phyloP scores from a whole-genome alignment of 192 early-diverging fungal species.

The Blastocladiella britannica region DNA sequence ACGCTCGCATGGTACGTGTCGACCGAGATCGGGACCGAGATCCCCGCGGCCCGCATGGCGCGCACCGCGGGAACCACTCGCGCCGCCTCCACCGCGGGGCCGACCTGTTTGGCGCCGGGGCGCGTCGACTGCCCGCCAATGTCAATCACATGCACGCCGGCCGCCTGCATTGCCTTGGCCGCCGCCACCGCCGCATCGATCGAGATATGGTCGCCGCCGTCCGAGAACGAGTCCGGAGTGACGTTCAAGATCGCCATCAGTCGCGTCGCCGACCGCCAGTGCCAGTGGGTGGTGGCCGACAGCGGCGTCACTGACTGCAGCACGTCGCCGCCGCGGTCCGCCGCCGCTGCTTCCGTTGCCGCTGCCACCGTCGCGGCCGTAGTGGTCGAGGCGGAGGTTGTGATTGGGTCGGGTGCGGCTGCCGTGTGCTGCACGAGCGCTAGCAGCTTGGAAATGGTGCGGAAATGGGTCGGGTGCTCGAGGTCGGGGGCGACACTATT shows the following conservation, averaged over 20 bases:
- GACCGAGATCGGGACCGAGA: constrained; percentile 58
- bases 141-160: constrained; percentile 82
- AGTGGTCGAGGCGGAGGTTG: too few species aligned
- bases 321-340: constrained; percentile 11
- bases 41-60: constrained; percentile 32
- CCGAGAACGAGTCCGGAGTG: constrained; percentile 90
- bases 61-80: constrained; percentile 77
- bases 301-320: constrained; percentile 35
- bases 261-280: constrained; percentile 42
- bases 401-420: background rate
- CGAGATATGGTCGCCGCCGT: constrained; percentile 55
- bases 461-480: constrained; percentile 71
- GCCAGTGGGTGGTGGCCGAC: constrained; percentile 18
- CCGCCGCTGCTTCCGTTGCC: constrained; percentile 9
- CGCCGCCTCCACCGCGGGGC: constrained; percentile 44
- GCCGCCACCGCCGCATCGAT: constrained; percentile 41
- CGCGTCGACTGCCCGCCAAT: constrained; percentile 89
- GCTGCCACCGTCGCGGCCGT: too few species aligned
- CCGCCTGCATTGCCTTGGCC: constrained; percentile 41
- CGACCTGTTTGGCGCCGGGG: constrained; percentile 53
- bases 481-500: constrained; percentile 52
- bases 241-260: constrained; percentile 96
- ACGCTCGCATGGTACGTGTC: constrained; percentile 79
- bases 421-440: constrained; percentile 16
- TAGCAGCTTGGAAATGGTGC: constrained; percentile 49